Evolutionary conservation across 163 green algal species (phyloP).

Genomic region (Dunaliella salina): DNA sequence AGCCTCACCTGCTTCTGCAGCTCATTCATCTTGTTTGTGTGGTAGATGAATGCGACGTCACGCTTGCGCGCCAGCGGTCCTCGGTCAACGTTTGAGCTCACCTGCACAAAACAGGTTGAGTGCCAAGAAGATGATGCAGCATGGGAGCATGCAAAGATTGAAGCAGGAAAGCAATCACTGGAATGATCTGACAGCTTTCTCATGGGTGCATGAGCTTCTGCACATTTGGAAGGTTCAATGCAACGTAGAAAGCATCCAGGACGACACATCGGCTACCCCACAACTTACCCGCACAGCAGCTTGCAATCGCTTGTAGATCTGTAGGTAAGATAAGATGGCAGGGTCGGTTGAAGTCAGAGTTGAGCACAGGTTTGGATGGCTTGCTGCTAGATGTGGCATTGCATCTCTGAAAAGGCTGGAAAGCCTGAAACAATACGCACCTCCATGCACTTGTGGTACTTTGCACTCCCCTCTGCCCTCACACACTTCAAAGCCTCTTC

Average conservation of each 20-base stretch:
- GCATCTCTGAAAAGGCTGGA: no score
- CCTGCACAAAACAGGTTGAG: slow-evolving; percentile 11
- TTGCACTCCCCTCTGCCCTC: slow-evolving; percentile 23
- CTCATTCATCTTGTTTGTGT: slow-evolving; percentile 34
- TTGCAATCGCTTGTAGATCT: slow-evolving; percentile 46
- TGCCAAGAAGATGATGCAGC: background rate
- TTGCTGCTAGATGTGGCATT: no score
- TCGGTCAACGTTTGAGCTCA: slow-evolving; percentile 47
- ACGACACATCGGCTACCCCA: background rate
- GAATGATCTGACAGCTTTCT: no score
- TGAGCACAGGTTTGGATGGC: no score
- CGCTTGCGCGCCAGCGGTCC: slow-evolving; percentile 39
- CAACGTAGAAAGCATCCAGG: no score
- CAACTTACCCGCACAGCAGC: slow-evolving; percentile 36
- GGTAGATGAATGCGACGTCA: slow-evolving; percentile 49
- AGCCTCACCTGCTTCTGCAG: slow-evolving; percentile 33
- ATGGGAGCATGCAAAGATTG: no score
- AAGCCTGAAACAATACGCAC: slow-evolving; percentile 10
- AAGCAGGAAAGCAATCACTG: no score
- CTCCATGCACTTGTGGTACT: slow-evolving; percentile 48
- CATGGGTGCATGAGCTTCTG: no score
- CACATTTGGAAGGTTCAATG: no score
- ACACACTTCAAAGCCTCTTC: slow-evolving; percentile 38
- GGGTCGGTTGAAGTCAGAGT: no score
- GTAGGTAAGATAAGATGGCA: background rate